phyloP scores from a whole-genome alignment of 2,329 filamentous ascomycete species.

The Teratosphaeria epicoccoides region DNA sequence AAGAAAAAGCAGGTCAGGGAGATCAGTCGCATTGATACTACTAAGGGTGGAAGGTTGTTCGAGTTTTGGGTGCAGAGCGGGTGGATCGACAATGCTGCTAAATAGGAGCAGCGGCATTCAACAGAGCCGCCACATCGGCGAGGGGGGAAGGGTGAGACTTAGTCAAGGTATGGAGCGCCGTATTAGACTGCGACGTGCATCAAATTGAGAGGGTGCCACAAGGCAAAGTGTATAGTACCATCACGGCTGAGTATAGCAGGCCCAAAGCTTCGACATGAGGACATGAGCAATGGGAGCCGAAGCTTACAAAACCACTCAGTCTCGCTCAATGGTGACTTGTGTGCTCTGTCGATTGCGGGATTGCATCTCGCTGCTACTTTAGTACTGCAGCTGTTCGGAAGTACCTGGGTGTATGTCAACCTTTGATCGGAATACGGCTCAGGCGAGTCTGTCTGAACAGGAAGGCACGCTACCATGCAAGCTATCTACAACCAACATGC shows the following conservation, averaged over 20 bases:
- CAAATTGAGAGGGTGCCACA: too few relatives aligned
- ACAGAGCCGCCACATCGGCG: neutral
- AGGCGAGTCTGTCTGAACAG: too few relatives aligned
- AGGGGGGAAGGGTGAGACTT: neutral
- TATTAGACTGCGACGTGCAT: too few relatives aligned
- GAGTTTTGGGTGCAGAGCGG: constrained; percentile 91
- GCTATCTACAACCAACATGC: too few relatives aligned
- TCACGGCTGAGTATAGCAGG: neutral
- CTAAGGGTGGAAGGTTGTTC: constrained; percentile 77
- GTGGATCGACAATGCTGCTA: constrained; percentile 60
- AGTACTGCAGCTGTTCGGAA: too few relatives aligned
- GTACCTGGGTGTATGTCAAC: too few relatives aligned
- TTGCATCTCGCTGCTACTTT: too few relatives aligned
- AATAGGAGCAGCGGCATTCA: constrained; percentile 30
- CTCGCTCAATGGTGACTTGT: too few relatives aligned
- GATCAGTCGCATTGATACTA: constrained; percentile 70
- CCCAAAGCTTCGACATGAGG: neutral
- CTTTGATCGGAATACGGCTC: too few relatives aligned
- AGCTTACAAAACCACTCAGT: too few relatives aligned
- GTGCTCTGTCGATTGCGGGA: too few relatives aligned
- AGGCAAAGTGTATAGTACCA: neutral
- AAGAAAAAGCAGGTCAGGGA: constrained; percentile 93
- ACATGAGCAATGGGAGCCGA: neutral
- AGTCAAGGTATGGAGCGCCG: neutral
- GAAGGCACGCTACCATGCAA: too few relatives aligned